phyloP scores from a whole-genome alignment of 805 yeast species.

The Dipodascopsis tothii region DNA sequence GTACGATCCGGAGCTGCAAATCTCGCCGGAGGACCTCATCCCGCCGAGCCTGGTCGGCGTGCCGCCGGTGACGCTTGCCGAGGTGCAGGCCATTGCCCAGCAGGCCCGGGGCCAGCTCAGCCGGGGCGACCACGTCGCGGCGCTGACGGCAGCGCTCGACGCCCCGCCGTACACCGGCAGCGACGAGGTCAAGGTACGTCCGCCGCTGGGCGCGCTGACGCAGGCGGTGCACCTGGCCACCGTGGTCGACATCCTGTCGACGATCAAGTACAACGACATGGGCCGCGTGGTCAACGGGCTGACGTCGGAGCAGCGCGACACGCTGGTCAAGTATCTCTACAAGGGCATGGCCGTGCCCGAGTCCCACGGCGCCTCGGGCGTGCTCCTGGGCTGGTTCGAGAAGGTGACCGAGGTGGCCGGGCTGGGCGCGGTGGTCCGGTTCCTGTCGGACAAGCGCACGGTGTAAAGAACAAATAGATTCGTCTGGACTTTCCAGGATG shows the following conservation, averaged over 20 bases:
- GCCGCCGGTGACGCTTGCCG: conserved; percentile 43
- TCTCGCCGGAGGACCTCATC: conserved; percentile 55
- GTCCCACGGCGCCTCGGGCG: conserved; percentile 57
- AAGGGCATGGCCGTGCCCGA: conserved; percentile 69
- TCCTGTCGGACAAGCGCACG: conserved; percentile 75
- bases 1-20: conserved; percentile 67
- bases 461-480: conserved; percentile 37
- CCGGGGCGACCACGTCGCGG: conserved; percentile 64
- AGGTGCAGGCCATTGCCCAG: conserved; percentile 38
- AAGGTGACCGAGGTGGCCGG: conserved; percentile 72
- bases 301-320: conserved; percentile 59
- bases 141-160: conserved; percentile 55
- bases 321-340: conserved; percentile 74
- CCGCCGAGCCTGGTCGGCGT: conserved; percentile 38
- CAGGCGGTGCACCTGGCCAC: conserved; percentile 40
- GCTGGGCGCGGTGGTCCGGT: conserved; percentile 80
- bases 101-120: conserved; percentile 52
- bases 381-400: conserved; percentile 84
- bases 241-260: conserved; percentile 65
- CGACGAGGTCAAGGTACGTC: conserved; percentile 42
- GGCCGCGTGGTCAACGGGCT: conserved; percentile 52
- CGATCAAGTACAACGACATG: conserved; percentile 62
- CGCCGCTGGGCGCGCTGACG: conserved; percentile 1
- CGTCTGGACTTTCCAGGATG: conserved; percentile 2
- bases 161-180: conserved; percentile 81